phyloP scores from a whole-genome alignment of 108 stramenopile species.

The Parietichytrium sp. region DNA sequence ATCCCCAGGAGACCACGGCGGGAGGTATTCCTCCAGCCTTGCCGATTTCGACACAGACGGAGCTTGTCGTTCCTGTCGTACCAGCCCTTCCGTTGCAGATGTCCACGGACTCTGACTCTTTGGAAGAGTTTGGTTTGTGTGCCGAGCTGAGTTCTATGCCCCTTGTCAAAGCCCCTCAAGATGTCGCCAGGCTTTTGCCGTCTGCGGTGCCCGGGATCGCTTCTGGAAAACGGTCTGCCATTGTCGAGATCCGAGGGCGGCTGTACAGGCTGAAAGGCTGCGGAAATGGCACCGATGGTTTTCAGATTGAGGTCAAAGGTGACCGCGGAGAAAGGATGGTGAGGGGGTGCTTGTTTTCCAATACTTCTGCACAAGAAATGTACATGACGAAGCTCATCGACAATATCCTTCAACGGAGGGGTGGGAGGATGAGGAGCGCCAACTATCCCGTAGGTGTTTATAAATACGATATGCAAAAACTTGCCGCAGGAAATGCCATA shows the following conservation, averaged over 20 bases:
- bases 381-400: background rate
- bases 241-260: background rate
- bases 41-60: too few species aligned
- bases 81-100: background rate
- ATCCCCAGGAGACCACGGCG: background rate
- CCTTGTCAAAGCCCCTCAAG: background rate
- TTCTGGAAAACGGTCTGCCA: background rate
- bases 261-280: background rate
- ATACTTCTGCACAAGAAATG: background rate
- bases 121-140: background rate
- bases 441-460: background rate
- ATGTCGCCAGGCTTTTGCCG: background rate
- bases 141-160: background rate
- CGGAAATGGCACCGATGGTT: background rate
- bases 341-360: background rate
- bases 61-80: background rate
- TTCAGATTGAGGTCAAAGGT: background rate
- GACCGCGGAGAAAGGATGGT: constrained; percentile 1
- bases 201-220: background rate
- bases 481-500: background rate
- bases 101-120: background rate
- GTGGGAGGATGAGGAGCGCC: background rate
- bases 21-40: too few species aligned
- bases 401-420: background rate
- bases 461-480: background rate